Evolutionary conservation across 2,329 filamentous ascomycete species (phyloP), one percentile per base, ranked within the genome.

Genomic region (Whalleya microplaca): DNA sequence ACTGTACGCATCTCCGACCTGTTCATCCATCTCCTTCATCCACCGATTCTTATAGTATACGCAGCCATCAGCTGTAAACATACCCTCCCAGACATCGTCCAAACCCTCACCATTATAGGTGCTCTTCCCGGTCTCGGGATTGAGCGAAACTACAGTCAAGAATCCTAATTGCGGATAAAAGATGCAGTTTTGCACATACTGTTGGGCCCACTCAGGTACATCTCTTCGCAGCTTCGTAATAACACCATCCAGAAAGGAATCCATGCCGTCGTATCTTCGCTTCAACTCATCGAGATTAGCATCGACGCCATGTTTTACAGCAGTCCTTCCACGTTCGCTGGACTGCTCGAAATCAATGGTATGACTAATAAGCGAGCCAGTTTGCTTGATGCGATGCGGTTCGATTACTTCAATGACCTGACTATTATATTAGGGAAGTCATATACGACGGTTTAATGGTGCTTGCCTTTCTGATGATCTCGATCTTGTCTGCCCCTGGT

Each of bases 121-220:
- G 0, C 84, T 82, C 45, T 80, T 75, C 0, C 85, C 84, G 1
- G 82, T 85, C 1, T 78, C 71, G 14, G 79, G 75, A 63, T 92
- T 84, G 2, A 87, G 72, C 1, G 82, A 82, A 16, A 96, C 86
- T 0, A 89, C 86, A 2, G 92, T 90, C 40, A 97, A 82, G 69
- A 97, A 99, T 0, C 95, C 95, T 40, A 97, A 84, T 67, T 96
- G 92, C 0, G 93, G 94, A 59, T 96, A 89, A 71, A 95, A 96
- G 18, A 95, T 89, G 60, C 96, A 96, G 52, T 93, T 93, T 32
- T 81, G 78, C 14, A 88, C 74, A 56, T 83, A 79, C 27, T 74
- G 70, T 21, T 72, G 71, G 18, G 80, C 79, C 79, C 81, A 81
- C 56, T 82, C 78, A 1, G 92, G 88, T 19, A 95, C 77, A 1